Percentiles rank a stretch among this genome's conserved stretches.
Evolutionary conservation across 352 stramenopile species (phyloP).

Genomic region (Globisporangium uncinulatum): DNA sequence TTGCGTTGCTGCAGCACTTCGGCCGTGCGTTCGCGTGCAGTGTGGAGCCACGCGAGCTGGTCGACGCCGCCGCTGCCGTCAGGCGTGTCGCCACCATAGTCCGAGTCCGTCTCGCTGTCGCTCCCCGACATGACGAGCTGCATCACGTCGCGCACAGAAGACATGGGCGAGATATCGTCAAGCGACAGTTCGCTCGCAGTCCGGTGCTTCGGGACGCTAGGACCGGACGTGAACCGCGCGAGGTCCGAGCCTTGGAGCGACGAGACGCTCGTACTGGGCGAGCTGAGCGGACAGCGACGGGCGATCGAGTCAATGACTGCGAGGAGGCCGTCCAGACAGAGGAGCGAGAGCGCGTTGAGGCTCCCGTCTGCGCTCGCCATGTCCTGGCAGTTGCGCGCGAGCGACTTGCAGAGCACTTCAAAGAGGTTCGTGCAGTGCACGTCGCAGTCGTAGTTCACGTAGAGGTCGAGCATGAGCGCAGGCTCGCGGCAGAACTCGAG

Average conservation of each 20-base stretch:
- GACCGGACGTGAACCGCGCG: conserved; percentile 50
- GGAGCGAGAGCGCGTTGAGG: conserved; percentile 61
- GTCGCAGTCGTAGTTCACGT: conserved; percentile 99
- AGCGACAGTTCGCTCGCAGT: conserved; percentile 44
- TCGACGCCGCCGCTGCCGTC: conserved; percentile 17
- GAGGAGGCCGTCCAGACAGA: conserved; percentile 84
- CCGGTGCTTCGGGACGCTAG: conserved; percentile 1
- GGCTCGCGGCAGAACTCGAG: conserved; percentile 98
- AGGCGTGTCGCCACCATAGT: conserved; percentile 34
- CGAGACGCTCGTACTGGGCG: conserved; percentile 19
- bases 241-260: conserved; percentile 62
- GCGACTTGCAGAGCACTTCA: conserved; percentile 93
- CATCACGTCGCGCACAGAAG: conserved; percentile 79
- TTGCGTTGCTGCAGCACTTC: conserved; percentile 90
- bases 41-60: conserved; percentile 76
- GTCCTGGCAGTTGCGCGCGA: conserved; percentile 84
- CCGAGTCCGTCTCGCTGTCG: conserved; percentile 69
- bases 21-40: conserved; percentile 77
- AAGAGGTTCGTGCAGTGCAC: conserved; percentile 99
- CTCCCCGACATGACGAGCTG: conserved; percentile 75
- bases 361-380: conserved; percentile 57
- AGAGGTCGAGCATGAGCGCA: conserved; percentile 97
- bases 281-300: conserved; percentile 68
- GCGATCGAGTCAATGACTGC: conserved; percentile 94
- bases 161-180: conserved; percentile 82